A percentile compares a stretch with the other conserved stretches of the same genome.
Evolutionary conservation across 768 basidiomycete genomes (phyloP).

Genomic region (Russula virescens): DNA sequence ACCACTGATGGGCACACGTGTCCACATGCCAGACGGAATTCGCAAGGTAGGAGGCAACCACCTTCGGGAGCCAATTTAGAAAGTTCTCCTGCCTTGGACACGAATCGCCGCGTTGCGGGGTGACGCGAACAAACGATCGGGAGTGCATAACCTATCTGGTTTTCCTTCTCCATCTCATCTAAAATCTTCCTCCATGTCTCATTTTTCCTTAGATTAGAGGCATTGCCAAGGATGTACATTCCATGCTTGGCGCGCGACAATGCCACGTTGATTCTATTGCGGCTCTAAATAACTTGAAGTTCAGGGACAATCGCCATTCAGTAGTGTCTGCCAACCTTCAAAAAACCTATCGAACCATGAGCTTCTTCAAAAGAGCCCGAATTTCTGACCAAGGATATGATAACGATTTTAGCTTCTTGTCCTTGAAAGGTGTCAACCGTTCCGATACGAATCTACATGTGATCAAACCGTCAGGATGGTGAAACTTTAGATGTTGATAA

Average conservation of each 20-base stretch:
- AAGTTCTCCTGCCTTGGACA: slow-evolving; percentile 20
- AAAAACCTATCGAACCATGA: slow-evolving; percentile 53
- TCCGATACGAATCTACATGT: slow-evolving; percentile 52
- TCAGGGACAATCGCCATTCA: too few species aligned
- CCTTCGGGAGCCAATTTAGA: slow-evolving; percentile 25
- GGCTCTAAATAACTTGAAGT: slow-evolving; percentile 31
- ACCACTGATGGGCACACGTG: slow-evolving; percentile 31
- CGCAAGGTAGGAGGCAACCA: slow-evolving; percentile 31
- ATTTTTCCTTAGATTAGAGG: slow-evolving; percentile 46
- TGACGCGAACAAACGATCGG: slow-evolving; percentile 22
- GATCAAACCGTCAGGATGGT: neutral
- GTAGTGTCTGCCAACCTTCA: slow-evolving; percentile 55
- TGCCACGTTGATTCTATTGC: slow-evolving; percentile 45
- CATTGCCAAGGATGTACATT: slow-evolving; percentile 67
- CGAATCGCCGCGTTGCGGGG: neutral
- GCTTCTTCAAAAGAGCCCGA: slow-evolving; percentile 44
- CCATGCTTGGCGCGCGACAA: slow-evolving; percentile 71
- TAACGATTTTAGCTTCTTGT: slow-evolving; percentile 65
- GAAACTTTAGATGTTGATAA: neutral
- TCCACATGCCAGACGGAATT: slow-evolving; percentile 29
- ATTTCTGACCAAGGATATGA: slow-evolving; percentile 71
- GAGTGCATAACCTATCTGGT: slow-evolving; percentile 22
- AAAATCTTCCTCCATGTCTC: slow-evolving; percentile 55
- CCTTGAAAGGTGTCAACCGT: slow-evolving; percentile 81
- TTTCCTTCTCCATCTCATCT: slow-evolving; percentile 45